Conservation (phyloP, 345 rosid species). For the Eucalyptus curtisii region DNA sequence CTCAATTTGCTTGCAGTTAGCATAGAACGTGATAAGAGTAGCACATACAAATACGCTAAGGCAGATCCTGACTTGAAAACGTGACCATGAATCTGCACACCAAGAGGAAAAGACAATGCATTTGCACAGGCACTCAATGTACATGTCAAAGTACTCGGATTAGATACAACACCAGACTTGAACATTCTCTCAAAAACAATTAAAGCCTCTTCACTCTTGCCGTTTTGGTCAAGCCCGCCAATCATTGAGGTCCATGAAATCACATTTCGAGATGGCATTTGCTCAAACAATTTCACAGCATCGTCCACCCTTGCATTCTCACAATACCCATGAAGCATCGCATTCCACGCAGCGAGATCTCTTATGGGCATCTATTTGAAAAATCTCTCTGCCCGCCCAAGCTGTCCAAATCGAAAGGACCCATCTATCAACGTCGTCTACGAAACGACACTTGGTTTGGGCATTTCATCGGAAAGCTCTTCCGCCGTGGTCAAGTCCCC, state of each 20-base stretch:
- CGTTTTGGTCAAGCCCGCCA: not conserved
- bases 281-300: not conserved
- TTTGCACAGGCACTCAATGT: too few relatives aligned
- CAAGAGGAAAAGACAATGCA: too few relatives aligned
- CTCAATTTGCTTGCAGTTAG: conserved; percentile 1
- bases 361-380: too few relatives aligned
- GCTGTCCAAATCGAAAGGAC: too few relatives aligned
- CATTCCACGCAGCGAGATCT: not conserved
- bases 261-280: not conserved
- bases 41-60: conserved; percentile 38
- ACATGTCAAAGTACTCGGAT: too few relatives aligned
- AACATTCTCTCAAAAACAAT: not conserved
- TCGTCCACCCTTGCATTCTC: not conserved
- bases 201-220: not conserved
- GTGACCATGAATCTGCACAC: too few relatives aligned
- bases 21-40: conserved; percentile 56
- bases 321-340: not conserved
- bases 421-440: too few relatives aligned
- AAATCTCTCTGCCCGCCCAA: too few relatives aligned
- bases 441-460: accelerated
- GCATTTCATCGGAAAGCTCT: not conserved
- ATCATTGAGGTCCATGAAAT: not conserved
- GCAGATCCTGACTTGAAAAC: conserved; percentile 21
- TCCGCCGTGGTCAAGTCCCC: not conserved
- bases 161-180: not conserved